Conservation (phyloP, 169 alveolate genomes). For the Plasmodium gonderi region DNA sequence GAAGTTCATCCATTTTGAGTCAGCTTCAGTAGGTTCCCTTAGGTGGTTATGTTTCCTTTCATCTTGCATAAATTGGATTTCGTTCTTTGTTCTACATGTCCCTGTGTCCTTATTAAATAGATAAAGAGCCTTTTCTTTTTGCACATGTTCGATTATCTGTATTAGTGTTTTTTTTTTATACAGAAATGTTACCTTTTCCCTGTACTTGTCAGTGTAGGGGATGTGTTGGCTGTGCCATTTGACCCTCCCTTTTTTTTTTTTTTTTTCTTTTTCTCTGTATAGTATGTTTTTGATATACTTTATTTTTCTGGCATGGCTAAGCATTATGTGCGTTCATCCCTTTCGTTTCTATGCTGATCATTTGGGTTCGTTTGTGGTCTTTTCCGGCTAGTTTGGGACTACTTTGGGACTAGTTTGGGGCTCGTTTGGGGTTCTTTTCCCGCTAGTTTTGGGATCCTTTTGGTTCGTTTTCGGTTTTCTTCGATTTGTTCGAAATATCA, state of each 20-base stretch:
- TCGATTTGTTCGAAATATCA: too few relatives aligned
- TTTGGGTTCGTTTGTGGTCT: too few relatives aligned
- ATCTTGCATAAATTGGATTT: neutral
- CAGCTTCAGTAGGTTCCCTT: neutral
- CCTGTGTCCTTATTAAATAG: neutral
- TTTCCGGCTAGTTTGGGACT: too few relatives aligned
- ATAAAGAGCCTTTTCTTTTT: neutral
- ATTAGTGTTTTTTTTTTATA: slow-evolving; percentile 23
- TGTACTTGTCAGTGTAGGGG: neutral
- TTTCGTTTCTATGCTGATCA: too few relatives aligned
- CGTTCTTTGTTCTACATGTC: neutral
- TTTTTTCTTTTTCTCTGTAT: slow-evolving; percentile 53
- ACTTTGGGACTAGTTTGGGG: too few relatives aligned
- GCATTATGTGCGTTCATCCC: too few relatives aligned
- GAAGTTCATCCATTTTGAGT: neutral
- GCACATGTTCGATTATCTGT: slow-evolving; percentile 19
- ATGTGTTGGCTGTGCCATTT: neutral
- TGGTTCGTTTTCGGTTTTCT: too few relatives aligned
- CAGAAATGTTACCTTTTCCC: slow-evolving; percentile 11
- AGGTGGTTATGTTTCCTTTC: neutral
- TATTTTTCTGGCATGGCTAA: slow-evolving; percentile 12
- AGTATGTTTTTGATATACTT: slow-evolving; percentile 18
- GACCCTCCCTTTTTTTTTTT: neutral
- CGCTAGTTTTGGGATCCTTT: too few relatives aligned
- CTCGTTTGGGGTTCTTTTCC: too few relatives aligned